Evolutionary conservation across 192 early-diverging fungal species (phyloP).

Genomic region (Paraglomus occultum): DNA sequence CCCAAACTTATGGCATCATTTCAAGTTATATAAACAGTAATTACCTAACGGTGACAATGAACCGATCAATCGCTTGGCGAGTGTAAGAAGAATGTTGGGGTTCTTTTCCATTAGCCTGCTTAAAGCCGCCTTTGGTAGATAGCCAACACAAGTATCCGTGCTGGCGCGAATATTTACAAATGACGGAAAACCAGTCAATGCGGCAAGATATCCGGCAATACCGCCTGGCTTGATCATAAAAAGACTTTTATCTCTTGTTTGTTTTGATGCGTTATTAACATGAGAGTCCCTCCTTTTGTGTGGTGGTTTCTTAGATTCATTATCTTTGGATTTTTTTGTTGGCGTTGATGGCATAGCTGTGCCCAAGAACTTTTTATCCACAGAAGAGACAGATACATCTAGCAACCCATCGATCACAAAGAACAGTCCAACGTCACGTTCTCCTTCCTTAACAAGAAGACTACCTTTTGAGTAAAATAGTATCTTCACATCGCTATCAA

Average conservation of each 20-base stretch:
- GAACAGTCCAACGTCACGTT: constrained; percentile 80
- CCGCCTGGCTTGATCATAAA: constrained; percentile 85
- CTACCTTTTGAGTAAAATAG: constrained; percentile 72
- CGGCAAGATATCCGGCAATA: constrained; percentile 89
- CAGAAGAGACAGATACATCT: constrained; percentile 60
- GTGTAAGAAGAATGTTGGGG: constrained; percentile 77
- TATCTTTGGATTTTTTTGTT: constrained; percentile 29
- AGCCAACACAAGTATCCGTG: constrained; percentile 83
- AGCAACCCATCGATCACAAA: constrained; percentile 92
- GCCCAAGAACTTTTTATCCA: constrained; percentile 30
- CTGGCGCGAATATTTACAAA: constrained; percentile 82
- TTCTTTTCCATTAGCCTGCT: constrained; percentile 85
- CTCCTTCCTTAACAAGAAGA: constrained; percentile 77
- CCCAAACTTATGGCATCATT: neutral
- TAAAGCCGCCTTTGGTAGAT: constrained; percentile 76
- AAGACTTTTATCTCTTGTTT: constrained; percentile 32
- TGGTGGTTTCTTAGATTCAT: constrained; percentile 28
- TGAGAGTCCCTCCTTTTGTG: constrained; percentile 41
- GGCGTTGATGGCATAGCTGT: neutral
- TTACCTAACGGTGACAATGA: constrained; percentile 78
- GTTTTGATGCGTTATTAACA: constrained; percentile 26
- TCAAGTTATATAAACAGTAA: constrained; percentile 19
- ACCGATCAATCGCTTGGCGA: constrained; percentile 84
- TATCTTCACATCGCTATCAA: constrained; percentile 68
- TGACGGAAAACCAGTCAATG: constrained; percentile 87